These are phyloP conservation scores for Fraxinus latifolia DNA, from an alignment of 305 asterid genomes.

Conservation along the genomic window DNA sequence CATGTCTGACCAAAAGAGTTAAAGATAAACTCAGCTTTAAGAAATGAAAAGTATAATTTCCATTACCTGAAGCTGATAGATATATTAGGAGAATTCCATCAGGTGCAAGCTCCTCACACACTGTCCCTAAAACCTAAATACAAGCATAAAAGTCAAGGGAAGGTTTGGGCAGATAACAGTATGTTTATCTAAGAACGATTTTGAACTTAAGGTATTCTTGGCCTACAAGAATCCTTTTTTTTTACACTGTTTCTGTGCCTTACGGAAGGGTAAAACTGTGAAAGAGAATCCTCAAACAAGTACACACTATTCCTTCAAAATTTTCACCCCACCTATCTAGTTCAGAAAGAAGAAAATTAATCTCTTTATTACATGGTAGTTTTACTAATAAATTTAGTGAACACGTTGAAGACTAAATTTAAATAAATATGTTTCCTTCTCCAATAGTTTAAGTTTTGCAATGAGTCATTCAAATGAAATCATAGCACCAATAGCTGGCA, in stretches of 20 bases:
- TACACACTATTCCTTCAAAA: not conserved
- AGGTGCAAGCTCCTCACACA: conserved; percentile 87
- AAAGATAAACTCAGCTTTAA: conserved; percentile 16
- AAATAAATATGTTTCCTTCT: not conserved
- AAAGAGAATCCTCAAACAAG: not conserved
- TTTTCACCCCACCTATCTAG: not conserved
- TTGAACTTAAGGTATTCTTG: conserved; percentile 14
- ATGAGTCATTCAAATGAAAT: not conserved
- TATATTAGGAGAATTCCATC: conserved; percentile 84
- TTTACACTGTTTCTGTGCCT: not conserved
- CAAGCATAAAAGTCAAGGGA: conserved; percentile 24
- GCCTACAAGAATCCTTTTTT: not conserved
- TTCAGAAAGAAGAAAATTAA: not conserved
- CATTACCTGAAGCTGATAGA: conserved; percentile 72
- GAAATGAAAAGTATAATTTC: conserved; percentile 25
- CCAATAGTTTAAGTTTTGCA: not conserved
- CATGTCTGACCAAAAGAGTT: conserved; percentile 22
- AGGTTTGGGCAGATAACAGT: conserved; percentile 21
- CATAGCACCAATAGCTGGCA: not conserved
- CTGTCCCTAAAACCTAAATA: conserved; percentile 78
- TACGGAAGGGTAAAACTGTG: not conserved
- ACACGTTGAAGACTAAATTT: not conserved
- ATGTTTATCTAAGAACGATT: conserved; percentile 1
- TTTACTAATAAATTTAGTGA: not conserved
- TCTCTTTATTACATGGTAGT: not conserved